phyloP scores from a whole-genome alignment of 2,329 filamentous ascomycete species.

The Coniosporium tulheliwenetii region DNA sequence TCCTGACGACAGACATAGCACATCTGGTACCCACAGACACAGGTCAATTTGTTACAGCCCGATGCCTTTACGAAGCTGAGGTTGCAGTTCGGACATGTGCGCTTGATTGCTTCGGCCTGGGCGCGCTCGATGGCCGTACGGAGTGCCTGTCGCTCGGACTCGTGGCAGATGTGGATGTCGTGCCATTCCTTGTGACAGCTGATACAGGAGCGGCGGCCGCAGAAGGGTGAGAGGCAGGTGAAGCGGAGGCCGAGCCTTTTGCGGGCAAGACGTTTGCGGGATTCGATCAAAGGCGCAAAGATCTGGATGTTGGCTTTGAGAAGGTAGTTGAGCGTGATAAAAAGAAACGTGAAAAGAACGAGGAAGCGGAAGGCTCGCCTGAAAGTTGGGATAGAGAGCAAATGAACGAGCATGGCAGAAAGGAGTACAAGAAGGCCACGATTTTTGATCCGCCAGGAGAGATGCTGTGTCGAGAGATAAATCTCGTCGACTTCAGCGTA shows the following conservation, averaged over 20 bases:
- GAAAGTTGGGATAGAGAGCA: too few relatives aligned
- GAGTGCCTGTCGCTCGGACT: slow-evolving; percentile 64
- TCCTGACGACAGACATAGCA: slow-evolving; percentile 77
- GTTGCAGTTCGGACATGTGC: slow-evolving; percentile 82
- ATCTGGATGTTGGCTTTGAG: slow-evolving; percentile 7
- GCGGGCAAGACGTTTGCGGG: slow-evolving; percentile 52
- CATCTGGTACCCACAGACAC: slow-evolving; percentile 93
- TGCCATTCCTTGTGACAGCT: slow-evolving; percentile 70
- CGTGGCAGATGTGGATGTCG: slow-evolving; percentile 82
- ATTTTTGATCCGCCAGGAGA: too few relatives aligned
- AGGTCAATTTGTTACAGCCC: slow-evolving; percentile 95
- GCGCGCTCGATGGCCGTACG: slow-evolving; percentile 84
- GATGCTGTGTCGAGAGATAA: slow-evolving; percentile 8
- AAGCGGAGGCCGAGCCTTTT: slow-evolving; percentile 63
- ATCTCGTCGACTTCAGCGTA: slow-evolving; percentile 71
- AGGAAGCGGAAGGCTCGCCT: too few relatives aligned
- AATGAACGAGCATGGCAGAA: too few relatives aligned
- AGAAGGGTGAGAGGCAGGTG: slow-evolving; percentile 54
- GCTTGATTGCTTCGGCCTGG: slow-evolving; percentile 86
- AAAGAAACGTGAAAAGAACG: too few relatives aligned
- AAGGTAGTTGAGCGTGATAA: slow-evolving; percentile 8
- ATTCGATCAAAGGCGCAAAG: slow-evolving; percentile 34
- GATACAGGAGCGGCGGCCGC: slow-evolving; percentile 59
- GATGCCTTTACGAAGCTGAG: slow-evolving; percentile 84
- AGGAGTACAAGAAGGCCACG: too few relatives aligned